These are phyloP conservation scores for Oehlia diaphana DNA, from an alignment of 192 early-diverging fungal genomes.

Conservation along the genomic window DNA sequence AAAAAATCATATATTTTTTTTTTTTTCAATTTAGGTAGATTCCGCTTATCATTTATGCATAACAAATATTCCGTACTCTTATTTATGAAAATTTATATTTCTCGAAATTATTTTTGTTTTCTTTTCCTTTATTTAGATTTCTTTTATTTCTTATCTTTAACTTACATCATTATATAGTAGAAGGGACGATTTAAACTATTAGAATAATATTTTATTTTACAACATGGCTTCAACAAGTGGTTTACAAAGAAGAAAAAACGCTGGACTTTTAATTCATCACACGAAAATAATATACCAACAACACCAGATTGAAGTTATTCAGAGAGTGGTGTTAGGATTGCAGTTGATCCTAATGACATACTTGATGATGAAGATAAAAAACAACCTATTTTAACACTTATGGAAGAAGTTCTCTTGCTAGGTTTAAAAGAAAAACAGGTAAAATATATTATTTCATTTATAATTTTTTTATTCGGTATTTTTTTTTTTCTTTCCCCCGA, in stretches of 20 bases:
- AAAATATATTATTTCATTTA: neutral
- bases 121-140: no score
- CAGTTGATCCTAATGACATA: slow-evolving; percentile 56
- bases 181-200: no score
- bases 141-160: no score
- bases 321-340: slow-evolving; percentile 43
- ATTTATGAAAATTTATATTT: no score
- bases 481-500: slow-evolving; percentile 14
- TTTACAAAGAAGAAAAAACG: slow-evolving; percentile 41
- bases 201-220: no score
- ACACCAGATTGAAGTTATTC: slow-evolving; percentile 24
- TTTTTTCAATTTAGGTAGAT: no score
- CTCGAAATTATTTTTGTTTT: no score
- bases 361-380: slow-evolving; percentile 56
- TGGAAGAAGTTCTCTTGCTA: slow-evolving; percentile 93
- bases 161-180: no score
- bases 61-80: no score
- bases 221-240: slow-evolving; percentile 40
- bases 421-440: slow-evolving; percentile 94
- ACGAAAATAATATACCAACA: slow-evolving; percentile 8
- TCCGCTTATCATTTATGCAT: no score
- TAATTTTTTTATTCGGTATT: neutral
- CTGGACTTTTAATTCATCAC: slow-evolving; percentile 33
- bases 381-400: slow-evolving; percentile 79
- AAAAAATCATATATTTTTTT: no score